These are phyloP conservation scores for Mortierella sp. DNA, from an alignment of 371 early-diverging fungal species.

Conservation along the genomic window DNA sequence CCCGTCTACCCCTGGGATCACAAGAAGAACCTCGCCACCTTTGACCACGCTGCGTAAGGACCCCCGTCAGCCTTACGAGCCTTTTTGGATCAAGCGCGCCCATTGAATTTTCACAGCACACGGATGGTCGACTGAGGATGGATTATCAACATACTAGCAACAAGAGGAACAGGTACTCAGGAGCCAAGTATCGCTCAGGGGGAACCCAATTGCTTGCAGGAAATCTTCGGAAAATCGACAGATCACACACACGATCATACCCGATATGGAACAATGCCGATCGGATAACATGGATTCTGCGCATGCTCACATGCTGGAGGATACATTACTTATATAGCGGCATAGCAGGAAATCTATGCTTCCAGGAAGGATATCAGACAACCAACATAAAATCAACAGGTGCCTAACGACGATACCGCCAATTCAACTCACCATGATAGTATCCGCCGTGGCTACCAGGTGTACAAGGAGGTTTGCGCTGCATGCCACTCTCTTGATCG, in stretches of 20 bases:
- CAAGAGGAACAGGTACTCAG: background rate
- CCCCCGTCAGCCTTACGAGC: too few species aligned
- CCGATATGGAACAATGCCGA: constrained; percentile 9
- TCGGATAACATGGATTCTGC: background rate
- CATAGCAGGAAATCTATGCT: background rate
- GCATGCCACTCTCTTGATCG: constrained; percentile 97
- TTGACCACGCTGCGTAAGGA: constrained; percentile 94
- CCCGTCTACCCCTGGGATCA: constrained; percentile 93
- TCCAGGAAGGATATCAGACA: background rate
- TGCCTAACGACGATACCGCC: constrained; percentile 61
- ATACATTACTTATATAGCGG: background rate
- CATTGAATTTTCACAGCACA: background rate
- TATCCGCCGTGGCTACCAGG: constrained; percentile 98
- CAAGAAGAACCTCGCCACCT: constrained; percentile 83
- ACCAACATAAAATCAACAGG: background rate
- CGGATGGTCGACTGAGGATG: background rate
- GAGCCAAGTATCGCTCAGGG: background rate
- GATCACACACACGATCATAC: background rate
- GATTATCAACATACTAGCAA: background rate
- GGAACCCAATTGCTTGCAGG: background rate
- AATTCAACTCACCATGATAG: constrained; percentile 76
- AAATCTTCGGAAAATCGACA: background rate
- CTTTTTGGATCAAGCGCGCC: background rate
- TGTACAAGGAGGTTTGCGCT: constrained; percentile 98
- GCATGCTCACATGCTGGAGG: background rate